A percentile compares a stretch with the other conserved stretches of the same genome.
Conservation (phyloP, 176 grass and related monocot species). For the Hsuehochloa calcarea region DNA sequence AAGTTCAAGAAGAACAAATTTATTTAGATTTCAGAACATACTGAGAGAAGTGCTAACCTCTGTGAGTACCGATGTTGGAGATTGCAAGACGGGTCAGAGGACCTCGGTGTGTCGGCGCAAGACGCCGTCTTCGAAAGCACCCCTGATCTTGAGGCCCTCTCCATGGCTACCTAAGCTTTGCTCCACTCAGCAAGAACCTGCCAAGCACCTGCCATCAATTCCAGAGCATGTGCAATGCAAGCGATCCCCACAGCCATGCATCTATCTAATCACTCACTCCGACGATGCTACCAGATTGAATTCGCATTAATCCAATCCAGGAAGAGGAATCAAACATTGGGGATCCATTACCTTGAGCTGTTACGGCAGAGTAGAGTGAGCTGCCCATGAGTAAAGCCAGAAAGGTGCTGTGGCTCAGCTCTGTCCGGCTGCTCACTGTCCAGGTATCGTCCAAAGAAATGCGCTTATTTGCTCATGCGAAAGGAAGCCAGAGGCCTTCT, state of each 20-base stretch:
- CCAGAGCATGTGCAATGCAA: background rate
- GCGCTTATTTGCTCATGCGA: background rate
- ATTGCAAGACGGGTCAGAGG: slow-evolving; percentile 13
- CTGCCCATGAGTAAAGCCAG: slow-evolving; percentile 23
- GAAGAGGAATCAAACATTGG: slow-evolving; percentile 15
- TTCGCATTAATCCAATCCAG: background rate
- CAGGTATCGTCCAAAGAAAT: background rate
- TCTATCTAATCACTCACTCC: background rate
- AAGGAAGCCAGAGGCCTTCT: background rate
- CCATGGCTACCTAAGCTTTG: slow-evolving; percentile 24
- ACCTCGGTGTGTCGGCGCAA: slow-evolving; percentile 47
- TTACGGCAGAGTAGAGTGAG: slow-evolving; percentile 2
- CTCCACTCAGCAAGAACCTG: slow-evolving; percentile 33
- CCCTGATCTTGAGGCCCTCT: slow-evolving; percentile 39
- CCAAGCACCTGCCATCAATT: background rate
- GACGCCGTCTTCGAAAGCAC: slow-evolving; percentile 46
- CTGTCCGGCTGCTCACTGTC: background rate
- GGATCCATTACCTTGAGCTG: slow-evolving; percentile 34
- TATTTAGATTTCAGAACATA: background rate
- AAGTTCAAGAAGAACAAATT: background rate
- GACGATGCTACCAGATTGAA: background rate
- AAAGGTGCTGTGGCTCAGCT: slow-evolving; percentile 7
- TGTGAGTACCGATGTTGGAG: slow-evolving; percentile 35
- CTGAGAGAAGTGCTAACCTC: slow-evolving; percentile 26
- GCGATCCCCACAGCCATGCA: background rate